Conservation (phyloP, 2,329 filamentous ascomycete species). For the Escovopsis sp. region DNA sequence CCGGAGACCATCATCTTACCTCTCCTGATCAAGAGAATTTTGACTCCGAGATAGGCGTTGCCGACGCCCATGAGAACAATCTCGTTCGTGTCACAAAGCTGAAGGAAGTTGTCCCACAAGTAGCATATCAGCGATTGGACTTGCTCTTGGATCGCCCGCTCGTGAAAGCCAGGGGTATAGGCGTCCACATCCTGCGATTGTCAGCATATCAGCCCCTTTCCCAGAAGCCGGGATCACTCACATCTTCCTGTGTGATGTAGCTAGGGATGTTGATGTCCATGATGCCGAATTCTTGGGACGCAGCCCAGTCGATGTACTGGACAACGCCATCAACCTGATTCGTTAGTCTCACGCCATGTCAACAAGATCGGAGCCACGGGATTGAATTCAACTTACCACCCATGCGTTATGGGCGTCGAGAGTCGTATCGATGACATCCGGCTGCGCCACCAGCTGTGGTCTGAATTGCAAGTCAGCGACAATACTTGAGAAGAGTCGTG, state of each 20-base stretch:
- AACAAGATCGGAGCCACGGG: background rate
- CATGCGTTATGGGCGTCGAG: conserved; percentile 76
- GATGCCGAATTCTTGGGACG: conserved; percentile 61
- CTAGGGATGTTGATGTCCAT: conserved; percentile 87
- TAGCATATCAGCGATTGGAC: conserved; percentile 67
- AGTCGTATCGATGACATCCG: conserved; percentile 54
- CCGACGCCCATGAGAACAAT: conserved; percentile 81
- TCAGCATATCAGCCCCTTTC: conserved; percentile 1
- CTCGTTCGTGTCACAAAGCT: conserved; percentile 55
- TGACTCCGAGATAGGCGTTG: conserved; percentile 73
- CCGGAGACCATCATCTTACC: conserved; percentile 29
- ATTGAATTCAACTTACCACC: conserved; percentile 46
- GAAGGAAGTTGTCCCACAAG: conserved; percentile 94
- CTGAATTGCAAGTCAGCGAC: conserved; percentile 17
- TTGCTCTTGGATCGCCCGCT: conserved; percentile 38
- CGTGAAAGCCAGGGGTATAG: conserved; percentile 29
- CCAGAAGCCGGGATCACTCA: conserved; percentile 15
- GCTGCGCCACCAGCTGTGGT: conserved; percentile 54
- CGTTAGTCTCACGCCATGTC: conserved; percentile 5
- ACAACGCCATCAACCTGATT: conserved; percentile 63
- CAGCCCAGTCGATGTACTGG: conserved; percentile 73
- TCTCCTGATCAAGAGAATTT: conserved; percentile 64
- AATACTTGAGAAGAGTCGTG: background rate
- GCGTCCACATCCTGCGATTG: conserved; percentile 29
- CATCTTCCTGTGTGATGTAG: conserved; percentile 51